Evolutionary conservation across 148 eudicot species (phyloP).

Genomic region (Arbutus unedo): DNA sequence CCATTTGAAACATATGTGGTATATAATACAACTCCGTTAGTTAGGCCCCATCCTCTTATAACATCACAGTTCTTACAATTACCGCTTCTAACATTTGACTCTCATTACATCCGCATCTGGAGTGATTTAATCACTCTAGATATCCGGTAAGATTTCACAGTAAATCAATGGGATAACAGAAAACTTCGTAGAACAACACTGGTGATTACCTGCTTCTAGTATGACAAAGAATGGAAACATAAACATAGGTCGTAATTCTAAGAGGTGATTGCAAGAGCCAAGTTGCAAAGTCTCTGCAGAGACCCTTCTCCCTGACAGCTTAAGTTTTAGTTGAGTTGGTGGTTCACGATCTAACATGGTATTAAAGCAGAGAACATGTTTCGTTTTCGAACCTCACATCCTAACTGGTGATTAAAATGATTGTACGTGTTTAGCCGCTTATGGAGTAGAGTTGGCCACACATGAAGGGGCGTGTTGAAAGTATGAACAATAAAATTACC

Average conservation of each 20-base stretch:
- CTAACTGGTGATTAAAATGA: too few species aligned
- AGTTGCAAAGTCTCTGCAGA: neutral
- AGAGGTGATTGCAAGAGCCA: neutral
- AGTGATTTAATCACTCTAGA: neutral
- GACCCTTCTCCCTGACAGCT: too few species aligned
- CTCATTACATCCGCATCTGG: neutral
- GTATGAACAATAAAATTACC: too few species aligned
- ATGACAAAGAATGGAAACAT: too few species aligned
- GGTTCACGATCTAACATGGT: too few species aligned
- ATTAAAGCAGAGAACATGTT: too few species aligned
- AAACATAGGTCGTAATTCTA: neutral
- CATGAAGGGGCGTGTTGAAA: too few species aligned
- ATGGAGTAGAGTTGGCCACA: too few species aligned
- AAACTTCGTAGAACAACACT: neutral
- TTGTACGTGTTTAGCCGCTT: too few species aligned
- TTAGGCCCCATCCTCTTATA: neutral
- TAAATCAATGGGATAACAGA: neutral
- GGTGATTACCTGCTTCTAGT: neutral
- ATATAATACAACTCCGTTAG: neutral
- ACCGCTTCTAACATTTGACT: neutral
- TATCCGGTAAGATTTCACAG: neutral
- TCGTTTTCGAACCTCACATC: too few species aligned
- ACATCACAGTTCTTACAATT: neutral
- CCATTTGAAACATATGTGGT: neutral
- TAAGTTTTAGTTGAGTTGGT: too few species aligned